Conservation (phyloP, 2,329 filamentous ascomycete genomes). For the Nemania sp. region DNA sequence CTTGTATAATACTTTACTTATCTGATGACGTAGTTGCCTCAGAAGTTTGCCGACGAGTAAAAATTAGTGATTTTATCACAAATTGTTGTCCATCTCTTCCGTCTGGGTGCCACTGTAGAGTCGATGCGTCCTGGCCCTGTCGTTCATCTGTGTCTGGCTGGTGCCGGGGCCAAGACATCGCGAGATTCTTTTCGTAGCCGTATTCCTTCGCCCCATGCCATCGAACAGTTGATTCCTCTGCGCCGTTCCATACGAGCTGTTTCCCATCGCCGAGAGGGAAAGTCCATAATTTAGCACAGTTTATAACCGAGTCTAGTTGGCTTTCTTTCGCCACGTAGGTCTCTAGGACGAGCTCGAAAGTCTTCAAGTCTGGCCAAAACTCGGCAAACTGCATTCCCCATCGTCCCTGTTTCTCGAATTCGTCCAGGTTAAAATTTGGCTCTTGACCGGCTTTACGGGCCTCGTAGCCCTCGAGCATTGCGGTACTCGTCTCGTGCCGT, state of each 20-base stretch:
- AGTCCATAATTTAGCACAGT: constrained; percentile 36
- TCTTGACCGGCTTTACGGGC: constrained; percentile 30
- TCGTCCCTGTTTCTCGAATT: constrained; percentile 30
- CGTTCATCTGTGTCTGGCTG: not conserved
- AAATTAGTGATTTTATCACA: too few relatives aligned
- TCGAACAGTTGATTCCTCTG: constrained; percentile 18
- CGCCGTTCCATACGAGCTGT: constrained; percentile 31
- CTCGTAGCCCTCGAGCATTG: constrained; percentile 33
- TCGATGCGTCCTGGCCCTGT: not conserved
- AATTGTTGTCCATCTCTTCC: too few relatives aligned
- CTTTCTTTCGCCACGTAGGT: constrained; percentile 31
- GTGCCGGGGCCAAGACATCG: constrained; percentile 12
- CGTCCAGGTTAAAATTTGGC: constrained; percentile 33
- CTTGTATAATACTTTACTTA: too few relatives aligned
- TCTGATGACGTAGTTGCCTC: too few relatives aligned
- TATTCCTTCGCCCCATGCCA: constrained; percentile 33
- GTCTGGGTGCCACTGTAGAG: constrained; percentile 25
- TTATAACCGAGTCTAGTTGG: constrained; percentile 31
- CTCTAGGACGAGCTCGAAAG: constrained; percentile 34
- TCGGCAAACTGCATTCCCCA: constrained; percentile 34
- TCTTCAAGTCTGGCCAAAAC: constrained; percentile 34
- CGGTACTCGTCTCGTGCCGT: constrained; percentile 10
- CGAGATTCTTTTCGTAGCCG: constrained; percentile 19
- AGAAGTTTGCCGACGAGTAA: too few relatives aligned
- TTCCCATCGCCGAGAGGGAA: constrained; percentile 31